A percentile compares a stretch with the other conserved stretches of the same genome.
Conservation (phyloP, 139 green algal genomes). For the Ettlia oleoabundans region DNA sequence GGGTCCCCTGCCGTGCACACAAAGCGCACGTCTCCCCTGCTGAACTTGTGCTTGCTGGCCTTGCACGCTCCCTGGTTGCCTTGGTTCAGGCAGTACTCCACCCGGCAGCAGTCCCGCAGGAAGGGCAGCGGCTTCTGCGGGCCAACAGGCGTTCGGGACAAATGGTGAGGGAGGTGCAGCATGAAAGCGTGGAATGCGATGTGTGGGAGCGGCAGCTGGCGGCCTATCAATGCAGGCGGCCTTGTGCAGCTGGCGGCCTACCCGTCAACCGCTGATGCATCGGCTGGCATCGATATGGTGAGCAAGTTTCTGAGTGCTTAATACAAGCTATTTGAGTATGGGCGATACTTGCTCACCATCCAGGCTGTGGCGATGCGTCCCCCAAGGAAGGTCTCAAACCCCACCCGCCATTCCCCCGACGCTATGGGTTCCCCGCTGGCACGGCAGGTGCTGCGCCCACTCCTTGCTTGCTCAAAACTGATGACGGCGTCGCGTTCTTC, state of each 20-base stretch:
- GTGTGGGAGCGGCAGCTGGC: background rate
- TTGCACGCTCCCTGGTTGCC: slow-evolving; percentile 22
- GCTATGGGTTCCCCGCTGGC: slow-evolving; percentile 4
- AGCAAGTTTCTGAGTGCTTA: background rate
- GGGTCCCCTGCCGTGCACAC: slow-evolving; percentile 15
- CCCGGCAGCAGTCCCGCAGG: slow-evolving; percentile 13
- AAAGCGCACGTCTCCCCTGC: slow-evolving; percentile 7
- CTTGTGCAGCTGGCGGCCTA: no score
- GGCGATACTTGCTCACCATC: background rate
- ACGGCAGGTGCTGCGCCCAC: slow-evolving; percentile 24
- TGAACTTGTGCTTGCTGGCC: slow-evolving; percentile 22
- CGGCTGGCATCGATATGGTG: no score
- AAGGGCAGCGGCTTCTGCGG: slow-evolving; percentile 36
- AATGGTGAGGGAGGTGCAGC: background rate
- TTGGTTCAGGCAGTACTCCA: slow-evolving; percentile 13
- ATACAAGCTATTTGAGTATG: background rate
- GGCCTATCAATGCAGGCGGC: background rate
- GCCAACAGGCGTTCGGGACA: background rate
- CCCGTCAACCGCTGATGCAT: no score
- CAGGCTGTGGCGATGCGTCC: slow-evolving; percentile 8
- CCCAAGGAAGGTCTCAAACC: slow-evolving; percentile 12
- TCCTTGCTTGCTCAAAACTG: background rate
- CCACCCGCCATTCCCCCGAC: slow-evolving; percentile 8
- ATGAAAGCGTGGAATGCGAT: background rate
- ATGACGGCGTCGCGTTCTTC: background rate